phyloP scores from a whole-genome alignment of 1,284 basidiomycete species.

The Apiotrichum mycotoxinovorans region DNA sequence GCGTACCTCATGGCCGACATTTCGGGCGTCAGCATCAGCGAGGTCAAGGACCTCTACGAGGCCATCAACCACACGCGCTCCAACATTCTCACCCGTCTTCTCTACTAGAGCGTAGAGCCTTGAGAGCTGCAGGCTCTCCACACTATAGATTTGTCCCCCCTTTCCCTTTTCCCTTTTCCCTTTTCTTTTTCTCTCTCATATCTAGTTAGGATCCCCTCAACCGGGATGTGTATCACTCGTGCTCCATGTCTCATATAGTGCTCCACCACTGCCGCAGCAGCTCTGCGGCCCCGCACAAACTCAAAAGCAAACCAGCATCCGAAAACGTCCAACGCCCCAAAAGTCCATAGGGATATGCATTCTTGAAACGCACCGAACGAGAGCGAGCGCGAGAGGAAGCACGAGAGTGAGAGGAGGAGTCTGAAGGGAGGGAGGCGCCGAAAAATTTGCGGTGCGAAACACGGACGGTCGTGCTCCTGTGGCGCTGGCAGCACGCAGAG shows the following conservation, averaged over 20 bases:
- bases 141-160: no score
- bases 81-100: slow-evolving; percentile 82
- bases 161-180: not conserved
- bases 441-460: not conserved
- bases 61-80: slow-evolving; percentile 75
- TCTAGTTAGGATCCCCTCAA: slow-evolving; percentile 9
- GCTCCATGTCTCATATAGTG: slow-evolving; percentile 12
- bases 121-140: no score
- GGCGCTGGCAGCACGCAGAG: no score
- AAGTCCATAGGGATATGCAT: not conserved
- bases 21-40: slow-evolving; percentile 75
- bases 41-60: slow-evolving; percentile 78
- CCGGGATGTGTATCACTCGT: slow-evolving; percentile 9
- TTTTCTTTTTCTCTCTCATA: not conserved
- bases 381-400: not conserved
- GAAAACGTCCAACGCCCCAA: not conserved
- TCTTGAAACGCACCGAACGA: not conserved
- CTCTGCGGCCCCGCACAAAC: not conserved
- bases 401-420: no score
- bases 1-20: slow-evolving; percentile 89
- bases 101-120: slow-evolving; percentile 48
- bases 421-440: not conserved
- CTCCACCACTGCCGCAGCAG: slow-evolving; percentile 7
- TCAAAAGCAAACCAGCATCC: not conserved
- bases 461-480: no score